Percentiles rank a stretch among this genome's conserved stretches.
Evolutionary conservation across 805 yeast genomes (phyloP).

Genomic region (Starmera quercuum): DNA sequence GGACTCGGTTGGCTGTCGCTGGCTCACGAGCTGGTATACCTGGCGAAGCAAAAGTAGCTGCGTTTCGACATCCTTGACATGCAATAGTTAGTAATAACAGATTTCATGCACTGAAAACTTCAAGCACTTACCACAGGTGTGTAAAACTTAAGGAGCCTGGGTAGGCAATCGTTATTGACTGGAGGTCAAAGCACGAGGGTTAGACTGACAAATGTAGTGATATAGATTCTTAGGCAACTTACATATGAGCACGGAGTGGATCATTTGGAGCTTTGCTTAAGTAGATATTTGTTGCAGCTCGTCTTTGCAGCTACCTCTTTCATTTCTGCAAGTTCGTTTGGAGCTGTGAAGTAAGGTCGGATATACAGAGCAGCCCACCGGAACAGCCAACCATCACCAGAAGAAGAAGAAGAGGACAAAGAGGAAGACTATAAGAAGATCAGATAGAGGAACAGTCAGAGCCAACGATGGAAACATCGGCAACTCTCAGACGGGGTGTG

Average conservation of each 20-base stretch:
- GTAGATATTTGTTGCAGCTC: too few relatives aligned
- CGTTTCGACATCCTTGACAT: constrained; percentile 60
- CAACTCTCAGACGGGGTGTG: not conserved
- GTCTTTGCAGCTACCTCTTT: too few relatives aligned
- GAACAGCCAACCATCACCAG: too few relatives aligned
- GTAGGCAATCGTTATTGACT: constrained; percentile 88
- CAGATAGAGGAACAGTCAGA: too few relatives aligned
- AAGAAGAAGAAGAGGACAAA: too few relatives aligned
- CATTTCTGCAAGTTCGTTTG: too few relatives aligned
- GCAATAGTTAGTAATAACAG: not conserved
- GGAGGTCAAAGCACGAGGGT: constrained; percentile 2
- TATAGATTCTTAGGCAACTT: constrained; percentile 23
- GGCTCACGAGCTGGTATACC: constrained; percentile 68
- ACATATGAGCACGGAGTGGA: constrained; percentile 81
- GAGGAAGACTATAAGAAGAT: too few relatives aligned
- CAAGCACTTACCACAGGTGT: constrained; percentile 55
- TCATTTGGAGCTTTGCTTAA: constrained; percentile 37
- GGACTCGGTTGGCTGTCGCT: constrained; percentile 69
- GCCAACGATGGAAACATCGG: too few relatives aligned
- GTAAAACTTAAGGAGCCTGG: constrained; percentile 85
- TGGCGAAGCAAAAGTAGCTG: constrained; percentile 77
- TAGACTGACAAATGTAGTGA: not conserved
- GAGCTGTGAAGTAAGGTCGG: too few relatives aligned
- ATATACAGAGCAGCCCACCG: too few relatives aligned
- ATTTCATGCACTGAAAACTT: not conserved